Conservation (phyloP, 129 eudicot species). For the Rutidosis leptorrhynchoides region DNA sequence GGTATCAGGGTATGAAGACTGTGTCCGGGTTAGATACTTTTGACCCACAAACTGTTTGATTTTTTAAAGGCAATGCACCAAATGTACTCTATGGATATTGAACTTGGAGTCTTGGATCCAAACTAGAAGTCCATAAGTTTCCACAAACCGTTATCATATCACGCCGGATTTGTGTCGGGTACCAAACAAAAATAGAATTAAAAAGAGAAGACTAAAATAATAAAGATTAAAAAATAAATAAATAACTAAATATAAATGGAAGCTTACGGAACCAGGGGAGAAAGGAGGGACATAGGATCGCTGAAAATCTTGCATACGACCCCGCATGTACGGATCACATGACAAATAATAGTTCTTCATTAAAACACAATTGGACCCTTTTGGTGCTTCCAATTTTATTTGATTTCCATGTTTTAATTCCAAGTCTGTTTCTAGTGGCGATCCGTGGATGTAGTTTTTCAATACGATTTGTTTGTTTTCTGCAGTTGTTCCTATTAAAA, state of each 20-base stretch:
- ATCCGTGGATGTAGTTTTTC: conserved; percentile 49
- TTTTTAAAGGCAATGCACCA: no score
- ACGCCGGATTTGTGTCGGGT: no score
- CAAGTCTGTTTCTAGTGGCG: conserved; percentile 62
- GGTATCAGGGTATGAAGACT: no score
- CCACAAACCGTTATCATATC: no score
- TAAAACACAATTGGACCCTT: conserved; percentile 46
- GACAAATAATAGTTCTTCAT: conserved; percentile 78
- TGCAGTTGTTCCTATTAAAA: conserved; percentile 21
- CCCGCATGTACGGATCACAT: conserved; percentile 95
- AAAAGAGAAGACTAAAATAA: background rate
- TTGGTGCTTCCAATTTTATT: conserved; percentile 38
- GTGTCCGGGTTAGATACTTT: no score
- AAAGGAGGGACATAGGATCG: conserved; percentile 65
- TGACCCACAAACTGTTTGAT: no score
- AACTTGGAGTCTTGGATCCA: no score
- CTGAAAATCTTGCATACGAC: conserved; percentile 56
- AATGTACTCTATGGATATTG: no score
- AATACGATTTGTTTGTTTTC: conserved; percentile 65
- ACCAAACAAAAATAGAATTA: background rate
- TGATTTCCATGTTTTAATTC: conserved; percentile 37
- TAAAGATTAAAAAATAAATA: background rate
- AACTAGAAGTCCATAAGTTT: no score
- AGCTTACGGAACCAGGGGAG: conserved; percentile 51
- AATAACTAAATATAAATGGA: background rate